Evolutionary conservation across 352 stramenopile species (phyloP), one percentile per base, ranked within the genome.

Genomic region (Globisporangium middletonii): DNA sequence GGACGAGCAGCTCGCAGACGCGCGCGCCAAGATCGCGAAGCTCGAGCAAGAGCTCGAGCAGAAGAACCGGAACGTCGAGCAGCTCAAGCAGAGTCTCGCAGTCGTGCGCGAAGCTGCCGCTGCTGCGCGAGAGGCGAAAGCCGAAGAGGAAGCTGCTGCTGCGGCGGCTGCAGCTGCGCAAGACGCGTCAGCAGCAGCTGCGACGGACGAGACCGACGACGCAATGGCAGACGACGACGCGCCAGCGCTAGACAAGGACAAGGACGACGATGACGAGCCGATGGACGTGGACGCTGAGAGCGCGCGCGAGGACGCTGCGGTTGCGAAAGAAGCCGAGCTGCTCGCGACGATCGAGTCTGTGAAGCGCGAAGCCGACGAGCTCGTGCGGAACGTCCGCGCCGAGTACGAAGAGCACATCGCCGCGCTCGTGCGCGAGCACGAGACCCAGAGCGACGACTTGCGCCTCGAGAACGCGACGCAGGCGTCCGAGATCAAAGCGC

Each of bases 21-120:
- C 78, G 1, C 72, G 71, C 52, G 62, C 71, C 4, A 67, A 55
- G 27, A 86, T 89, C 45, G 62, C 68, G 4, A 85, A 77, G 55
- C 65, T 91, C 33, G 78, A 91, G 57, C 71, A 84, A 48, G 77
- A 88, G 44, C 59, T 91, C 51, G 78, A 91, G 42, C 74, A 91
- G 59, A 83, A 83, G 55, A 84, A 83, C 50, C 64, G 76, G 15
- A 68, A 81, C 28, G 72, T 88, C 3, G 75, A 88, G 57, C 80
- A 90, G 60, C 53, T 88, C 42, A 82, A 82, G 50, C 79, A 89
- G 49, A 89, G 71, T 28, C 48, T 89, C 15, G 52, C 59, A 0
- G 70, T 83, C 35, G 69, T 88, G 58, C 75, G 81, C 42, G 72
- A 89, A 45, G 55, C 52, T 2, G 63, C 57, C 13, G 33, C 26